Conservation (phyloP, 2,329 filamentous ascomycete species). For the Cyanodermella asteris region DNA sequence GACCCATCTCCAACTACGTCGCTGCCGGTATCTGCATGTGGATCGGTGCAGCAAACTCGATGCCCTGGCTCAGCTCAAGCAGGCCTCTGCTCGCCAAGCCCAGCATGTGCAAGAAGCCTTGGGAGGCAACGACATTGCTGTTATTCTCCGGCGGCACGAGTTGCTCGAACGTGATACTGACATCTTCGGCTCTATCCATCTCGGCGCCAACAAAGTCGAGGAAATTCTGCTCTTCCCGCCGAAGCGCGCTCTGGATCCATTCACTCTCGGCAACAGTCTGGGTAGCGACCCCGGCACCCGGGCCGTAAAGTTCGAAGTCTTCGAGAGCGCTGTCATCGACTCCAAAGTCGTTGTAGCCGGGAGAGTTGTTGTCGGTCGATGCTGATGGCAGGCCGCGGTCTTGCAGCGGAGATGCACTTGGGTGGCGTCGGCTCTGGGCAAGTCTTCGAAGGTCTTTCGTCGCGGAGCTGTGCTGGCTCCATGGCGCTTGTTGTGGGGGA, state of each 20-base stretch:
- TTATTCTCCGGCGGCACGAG: constrained; percentile 39
- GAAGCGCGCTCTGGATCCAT: constrained; percentile 30
- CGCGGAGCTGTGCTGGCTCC: too few species aligned
- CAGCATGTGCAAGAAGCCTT: constrained; percentile 56
- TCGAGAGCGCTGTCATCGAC: constrained; percentile 10
- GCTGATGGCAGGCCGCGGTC: too few species aligned
- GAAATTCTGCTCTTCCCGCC: constrained; percentile 40
- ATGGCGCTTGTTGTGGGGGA: too few species aligned
- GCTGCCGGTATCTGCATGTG: too few species aligned
- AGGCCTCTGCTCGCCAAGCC: constrained; percentile 44
- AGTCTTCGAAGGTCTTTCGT: too few species aligned
- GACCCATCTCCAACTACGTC: too few species aligned
- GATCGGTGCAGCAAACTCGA: too few species aligned
- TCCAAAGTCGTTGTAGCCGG: too few species aligned
- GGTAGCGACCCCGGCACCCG: constrained; percentile 24
- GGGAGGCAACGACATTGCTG: constrained; percentile 40
- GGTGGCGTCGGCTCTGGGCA: too few species aligned
- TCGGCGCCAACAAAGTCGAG: constrained; percentile 33
- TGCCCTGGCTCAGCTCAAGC: constrained; percentile 42
- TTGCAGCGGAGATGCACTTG: too few species aligned
- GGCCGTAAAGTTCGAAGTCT: constrained; percentile 24
- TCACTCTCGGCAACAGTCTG: constrained; percentile 25
- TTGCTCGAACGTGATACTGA: constrained; percentile 39
- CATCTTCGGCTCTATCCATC: constrained; percentile 15
- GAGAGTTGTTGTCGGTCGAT: constrained; percentile 8